phyloP scores from a whole-genome alignment of 2,329 filamentous ascomycete genomes.

The Colletotrichum horii region DNA sequence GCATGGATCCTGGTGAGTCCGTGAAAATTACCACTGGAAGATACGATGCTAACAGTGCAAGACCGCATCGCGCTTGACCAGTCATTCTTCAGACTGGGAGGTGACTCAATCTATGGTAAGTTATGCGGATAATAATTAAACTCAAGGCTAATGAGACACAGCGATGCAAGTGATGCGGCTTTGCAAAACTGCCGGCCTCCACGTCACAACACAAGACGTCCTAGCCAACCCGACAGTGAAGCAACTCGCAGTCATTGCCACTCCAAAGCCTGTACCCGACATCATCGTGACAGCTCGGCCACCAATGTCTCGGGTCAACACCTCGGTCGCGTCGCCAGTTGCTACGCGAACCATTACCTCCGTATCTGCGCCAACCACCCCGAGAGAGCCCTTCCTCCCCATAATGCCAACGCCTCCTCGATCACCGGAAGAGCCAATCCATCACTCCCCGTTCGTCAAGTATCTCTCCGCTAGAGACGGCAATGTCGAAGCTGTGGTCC shows the following conservation, averaged over 20 bases:
- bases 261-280: not conserved
- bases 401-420: not conserved
- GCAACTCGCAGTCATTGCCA: not conserved
- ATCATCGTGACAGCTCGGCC: not conserved
- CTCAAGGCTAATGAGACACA: not conserved
- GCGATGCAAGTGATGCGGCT: constrained; percentile 44
- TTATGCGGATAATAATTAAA: not conserved
- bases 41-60: not conserved
- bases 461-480: not conserved
- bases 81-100: constrained; percentile 65
- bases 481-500: constrained; percentile 30
- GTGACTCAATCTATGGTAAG: constrained; percentile 42
- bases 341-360: not conserved
- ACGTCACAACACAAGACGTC: constrained; percentile 41
- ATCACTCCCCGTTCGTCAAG: not conserved
- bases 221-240: not conserved
- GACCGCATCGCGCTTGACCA: constrained; percentile 53
- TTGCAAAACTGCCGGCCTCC: constrained; percentile 63
- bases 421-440: not conserved
- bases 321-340: not conserved
- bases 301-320: not conserved
- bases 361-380: not conserved
- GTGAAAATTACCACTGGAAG: rapidly evolving
- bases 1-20: constrained; percentile 31
- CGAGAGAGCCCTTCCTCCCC: not conserved